Conservation (phyloP, 1,284 basidiomycete genomes). For the Heliocybe sulcata region DNA sequence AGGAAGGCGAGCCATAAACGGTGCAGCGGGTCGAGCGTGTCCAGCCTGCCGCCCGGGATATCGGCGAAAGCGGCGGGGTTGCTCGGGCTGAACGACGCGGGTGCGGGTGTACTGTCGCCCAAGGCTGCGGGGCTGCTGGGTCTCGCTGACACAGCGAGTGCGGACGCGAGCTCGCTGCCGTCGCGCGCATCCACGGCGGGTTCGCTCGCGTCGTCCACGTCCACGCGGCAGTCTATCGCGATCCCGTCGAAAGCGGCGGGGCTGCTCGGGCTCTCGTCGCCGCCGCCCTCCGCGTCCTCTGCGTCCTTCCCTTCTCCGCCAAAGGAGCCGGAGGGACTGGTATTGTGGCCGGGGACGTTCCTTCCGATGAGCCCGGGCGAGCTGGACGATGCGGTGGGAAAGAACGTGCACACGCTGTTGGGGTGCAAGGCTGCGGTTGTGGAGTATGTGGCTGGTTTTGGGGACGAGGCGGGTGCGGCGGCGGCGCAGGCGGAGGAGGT, state of each 20-base stretch:
- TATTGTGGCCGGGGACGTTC: slow-evolving; percentile 50
- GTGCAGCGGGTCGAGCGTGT: slow-evolving; percentile 18
- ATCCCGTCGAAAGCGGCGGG: slow-evolving; percentile 6
- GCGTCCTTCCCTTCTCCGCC: too few relatives aligned
- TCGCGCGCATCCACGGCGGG: too few relatives aligned
- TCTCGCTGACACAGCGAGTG: slow-evolving; percentile 12
- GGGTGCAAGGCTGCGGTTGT: slow-evolving; percentile 49
- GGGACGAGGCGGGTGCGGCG: slow-evolving; percentile 30
- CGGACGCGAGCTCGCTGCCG: too few relatives aligned
- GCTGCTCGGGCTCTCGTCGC: slow-evolving; percentile 7
- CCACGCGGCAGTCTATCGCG: slow-evolving; percentile 11
- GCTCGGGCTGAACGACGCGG: not conserved
- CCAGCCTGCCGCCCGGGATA: slow-evolving; percentile 17
- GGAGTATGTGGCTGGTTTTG: slow-evolving; percentile 37
- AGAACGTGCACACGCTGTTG: slow-evolving; percentile 55
- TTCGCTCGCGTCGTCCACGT: slow-evolving; percentile 12
- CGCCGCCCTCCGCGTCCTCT: too few relatives aligned
- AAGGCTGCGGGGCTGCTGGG: slow-evolving; percentile 15
- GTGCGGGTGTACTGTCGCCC: too few relatives aligned
- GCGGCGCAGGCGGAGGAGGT: slow-evolving; percentile 36
- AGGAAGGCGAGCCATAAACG: not conserved
- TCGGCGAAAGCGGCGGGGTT: not conserved
- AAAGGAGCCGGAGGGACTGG: slow-evolving; percentile 18
- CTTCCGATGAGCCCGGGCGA: slow-evolving; percentile 49
- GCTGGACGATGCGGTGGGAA: slow-evolving; percentile 64